Evolutionary conservation across 1,284 basidiomycete genomes (phyloP).

Genomic region (Polyporus tsugae): DNA sequence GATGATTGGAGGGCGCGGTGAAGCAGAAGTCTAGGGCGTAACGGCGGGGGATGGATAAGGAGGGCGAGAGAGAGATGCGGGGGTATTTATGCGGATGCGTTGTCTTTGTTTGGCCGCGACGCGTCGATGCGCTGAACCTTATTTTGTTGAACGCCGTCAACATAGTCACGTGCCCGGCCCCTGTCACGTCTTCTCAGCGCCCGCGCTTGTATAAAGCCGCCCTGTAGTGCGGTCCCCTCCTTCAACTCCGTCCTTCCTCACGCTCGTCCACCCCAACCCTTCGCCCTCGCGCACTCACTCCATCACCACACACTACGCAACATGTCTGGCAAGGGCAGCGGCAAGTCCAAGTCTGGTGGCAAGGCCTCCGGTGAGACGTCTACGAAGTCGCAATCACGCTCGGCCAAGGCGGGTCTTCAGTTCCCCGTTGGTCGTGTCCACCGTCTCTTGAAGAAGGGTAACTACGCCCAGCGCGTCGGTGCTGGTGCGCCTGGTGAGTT

Average conservation of each 20-base stretch:
- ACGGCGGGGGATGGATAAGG: slow-evolving; percentile 28
- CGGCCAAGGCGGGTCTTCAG: slow-evolving; percentile 84
- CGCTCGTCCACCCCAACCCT: slow-evolving; percentile 16
- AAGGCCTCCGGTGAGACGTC: slow-evolving; percentile 58
- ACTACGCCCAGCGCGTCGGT: slow-evolving; percentile 86
- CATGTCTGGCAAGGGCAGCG: slow-evolving; percentile 68
- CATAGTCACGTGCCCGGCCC: slow-evolving; percentile 33
- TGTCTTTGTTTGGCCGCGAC: slow-evolving; percentile 43
- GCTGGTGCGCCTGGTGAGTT: slow-evolving; percentile 79
- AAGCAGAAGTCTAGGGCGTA: slow-evolving; percentile 22
- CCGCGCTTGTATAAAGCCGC: slow-evolving; percentile 32
- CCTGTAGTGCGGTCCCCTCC: background rate
- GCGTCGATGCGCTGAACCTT: slow-evolving; percentile 43
- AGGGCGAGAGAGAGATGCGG: slow-evolving; percentile 14
- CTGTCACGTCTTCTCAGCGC: slow-evolving; percentile 26
- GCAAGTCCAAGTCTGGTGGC: slow-evolving; percentile 65
- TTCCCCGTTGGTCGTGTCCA: slow-evolving; percentile 95
- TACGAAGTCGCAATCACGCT: slow-evolving; percentile 73
- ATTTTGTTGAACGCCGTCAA: slow-evolving; percentile 40
- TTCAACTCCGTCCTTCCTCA: slow-evolving; percentile 19
- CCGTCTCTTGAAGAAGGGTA: slow-evolving; percentile 88
- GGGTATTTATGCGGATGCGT: slow-evolving; percentile 43
- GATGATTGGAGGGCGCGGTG: slow-evolving; percentile 15
- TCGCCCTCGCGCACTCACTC: slow-evolving; percentile 20
- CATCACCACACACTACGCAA: slow-evolving; percentile 27